Evolutionary conservation across 305 asterid species (phyloP).

Genomic region (Fraxinus platypoda): DNA sequence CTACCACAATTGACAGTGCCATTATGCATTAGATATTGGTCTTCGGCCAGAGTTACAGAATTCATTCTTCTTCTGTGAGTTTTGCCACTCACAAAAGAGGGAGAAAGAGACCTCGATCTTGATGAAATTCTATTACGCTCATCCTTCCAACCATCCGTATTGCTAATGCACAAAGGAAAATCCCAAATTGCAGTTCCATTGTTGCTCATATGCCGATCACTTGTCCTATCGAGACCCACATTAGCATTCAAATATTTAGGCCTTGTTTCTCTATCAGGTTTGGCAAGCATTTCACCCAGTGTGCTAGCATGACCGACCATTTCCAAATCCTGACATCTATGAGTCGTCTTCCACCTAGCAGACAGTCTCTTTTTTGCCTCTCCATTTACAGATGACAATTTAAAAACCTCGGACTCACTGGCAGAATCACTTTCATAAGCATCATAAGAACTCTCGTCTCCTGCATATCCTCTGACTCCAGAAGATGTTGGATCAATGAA

Average conservation of each 20-base stretch:
- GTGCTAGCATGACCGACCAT: slow-evolving; percentile 57
- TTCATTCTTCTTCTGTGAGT: slow-evolving; percentile 38
- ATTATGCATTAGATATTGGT: slow-evolving; percentile 25
- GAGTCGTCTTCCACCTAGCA: slow-evolving; percentile 81
- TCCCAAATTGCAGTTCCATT: slow-evolving; percentile 32
- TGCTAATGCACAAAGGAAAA: slow-evolving; percentile 61
- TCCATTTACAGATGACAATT: slow-evolving; percentile 44
- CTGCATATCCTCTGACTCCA: slow-evolving; percentile 70
- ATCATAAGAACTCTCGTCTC: slow-evolving; percentile 86
- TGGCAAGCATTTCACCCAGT: slow-evolving; percentile 81
- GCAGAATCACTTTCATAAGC: slow-evolving; percentile 74
- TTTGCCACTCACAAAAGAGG: slow-evolving; percentile 42
- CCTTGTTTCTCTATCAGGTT: slow-evolving; percentile 45
- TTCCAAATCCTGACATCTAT: slow-evolving; percentile 54
- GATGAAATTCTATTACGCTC: slow-evolving; percentile 46
- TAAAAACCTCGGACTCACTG: slow-evolving; percentile 51
- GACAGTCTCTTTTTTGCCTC: slow-evolving; percentile 82
- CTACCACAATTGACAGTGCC: slow-evolving; percentile 32
- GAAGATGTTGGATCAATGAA: slow-evolving; percentile 38
- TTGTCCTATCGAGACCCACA: slow-evolving; percentile 30
- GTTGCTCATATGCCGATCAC: slow-evolving; percentile 29
- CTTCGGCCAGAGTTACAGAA: slow-evolving; percentile 37
- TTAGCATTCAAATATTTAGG: slow-evolving; percentile 34
- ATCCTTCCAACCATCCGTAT: slow-evolving; percentile 81
- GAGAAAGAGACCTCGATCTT: slow-evolving; percentile 62